A percentile compares a stretch with the other conserved stretches of the same genome.
These are phyloP conservation scores for Thielaviopsis ethacetica DNA, from an alignment of 2,329 filamentous ascomycete species.

Conservation along the genomic window DNA sequence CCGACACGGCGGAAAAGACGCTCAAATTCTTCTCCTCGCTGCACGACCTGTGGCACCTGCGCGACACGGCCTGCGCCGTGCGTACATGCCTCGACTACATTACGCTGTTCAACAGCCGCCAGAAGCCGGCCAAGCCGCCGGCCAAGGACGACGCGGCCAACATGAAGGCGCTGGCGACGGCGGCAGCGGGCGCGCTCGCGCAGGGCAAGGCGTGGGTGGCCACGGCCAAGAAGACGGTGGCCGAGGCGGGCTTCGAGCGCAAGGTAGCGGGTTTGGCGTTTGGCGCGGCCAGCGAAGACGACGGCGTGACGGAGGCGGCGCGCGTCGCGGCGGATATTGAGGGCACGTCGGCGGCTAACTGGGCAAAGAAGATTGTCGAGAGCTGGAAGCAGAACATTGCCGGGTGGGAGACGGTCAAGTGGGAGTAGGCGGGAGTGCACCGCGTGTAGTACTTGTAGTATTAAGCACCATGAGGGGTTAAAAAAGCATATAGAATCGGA, in stretches of 20 bases:
- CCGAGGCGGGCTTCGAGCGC: constrained; percentile 16
- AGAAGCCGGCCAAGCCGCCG: constrained; percentile 23
- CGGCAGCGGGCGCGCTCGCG: constrained; percentile 19
- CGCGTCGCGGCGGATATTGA: constrained; percentile 60
- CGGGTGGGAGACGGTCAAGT: constrained; percentile 16
- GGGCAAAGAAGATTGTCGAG: constrained; percentile 14
- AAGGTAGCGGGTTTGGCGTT: constrained; percentile 22
- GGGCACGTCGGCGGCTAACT: constrained; percentile 52
- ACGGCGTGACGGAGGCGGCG: constrained; percentile 61
- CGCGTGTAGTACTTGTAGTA: too few species aligned
- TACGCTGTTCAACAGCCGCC: constrained; percentile 21
- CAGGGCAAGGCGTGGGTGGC: constrained; percentile 19
- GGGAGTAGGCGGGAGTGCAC: constrained; percentile 12
- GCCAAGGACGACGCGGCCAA: constrained; percentile 22
- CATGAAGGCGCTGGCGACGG: constrained; percentile 20
- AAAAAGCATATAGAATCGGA: not conserved
- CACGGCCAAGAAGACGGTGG: constrained; percentile 18
- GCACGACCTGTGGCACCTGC: constrained; percentile 22
- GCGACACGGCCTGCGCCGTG: constrained; percentile 22
- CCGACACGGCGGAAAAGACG: not conserved
- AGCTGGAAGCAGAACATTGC: constrained; percentile 16
- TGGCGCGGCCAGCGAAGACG: constrained; percentile 74
- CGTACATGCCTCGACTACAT: constrained; percentile 21
- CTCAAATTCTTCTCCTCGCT: constrained; percentile 16
- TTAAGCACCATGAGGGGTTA: not conserved